Evolutionary conservation across 2,329 filamentous ascomycete genomes (phyloP).

Genomic region (Colletotrichum neosansevieriae): DNA sequence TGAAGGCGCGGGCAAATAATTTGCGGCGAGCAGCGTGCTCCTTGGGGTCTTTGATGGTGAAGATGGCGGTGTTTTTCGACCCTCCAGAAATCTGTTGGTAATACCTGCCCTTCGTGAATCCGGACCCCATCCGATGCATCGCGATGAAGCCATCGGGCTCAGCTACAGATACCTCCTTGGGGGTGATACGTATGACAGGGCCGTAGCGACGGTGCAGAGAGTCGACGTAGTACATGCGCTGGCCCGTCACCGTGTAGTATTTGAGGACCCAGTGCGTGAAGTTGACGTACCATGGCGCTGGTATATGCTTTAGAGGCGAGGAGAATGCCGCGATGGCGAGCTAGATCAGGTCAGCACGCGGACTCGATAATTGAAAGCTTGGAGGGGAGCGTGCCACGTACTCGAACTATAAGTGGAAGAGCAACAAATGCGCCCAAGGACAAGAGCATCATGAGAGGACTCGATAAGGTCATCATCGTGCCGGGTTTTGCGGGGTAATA

Average conservation of each 20-base stretch:
- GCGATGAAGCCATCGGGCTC: conserved; percentile 21
- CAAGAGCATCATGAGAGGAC: not conserved
- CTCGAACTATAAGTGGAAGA: not conserved
- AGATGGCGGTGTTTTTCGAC: conserved; percentile 4
- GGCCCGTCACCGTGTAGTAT: conserved; percentile 11
- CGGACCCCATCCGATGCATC: conserved; percentile 28
- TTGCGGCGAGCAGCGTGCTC: conserved; percentile 45
- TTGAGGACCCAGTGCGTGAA: conserved; percentile 24
- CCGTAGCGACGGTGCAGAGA: conserved; percentile 16
- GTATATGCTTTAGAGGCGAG: conserved; percentile 26
- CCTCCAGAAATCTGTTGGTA: conserved; percentile 13
- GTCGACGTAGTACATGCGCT: conserved; percentile 27
- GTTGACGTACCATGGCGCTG: conserved; percentile 28
- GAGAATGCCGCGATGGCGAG: not conserved
- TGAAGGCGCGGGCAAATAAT: conserved; percentile 56
- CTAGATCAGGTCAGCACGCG: not conserved
- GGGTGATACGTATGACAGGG: conserved; percentile 27
- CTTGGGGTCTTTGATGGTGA: conserved; percentile 17
- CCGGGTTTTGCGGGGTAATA: too few relatives aligned
- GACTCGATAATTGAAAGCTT: too few relatives aligned
- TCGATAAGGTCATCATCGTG: not conserved
- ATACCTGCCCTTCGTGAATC: conserved; percentile 20
- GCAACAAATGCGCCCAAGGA: not conserved
- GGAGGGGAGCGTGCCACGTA: not conserved
- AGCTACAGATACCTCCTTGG: conserved; percentile 24